phyloP scores from a whole-genome alignment of 2,329 filamentous ascomycete genomes.

The Ophiostoma sp. region DNA sequence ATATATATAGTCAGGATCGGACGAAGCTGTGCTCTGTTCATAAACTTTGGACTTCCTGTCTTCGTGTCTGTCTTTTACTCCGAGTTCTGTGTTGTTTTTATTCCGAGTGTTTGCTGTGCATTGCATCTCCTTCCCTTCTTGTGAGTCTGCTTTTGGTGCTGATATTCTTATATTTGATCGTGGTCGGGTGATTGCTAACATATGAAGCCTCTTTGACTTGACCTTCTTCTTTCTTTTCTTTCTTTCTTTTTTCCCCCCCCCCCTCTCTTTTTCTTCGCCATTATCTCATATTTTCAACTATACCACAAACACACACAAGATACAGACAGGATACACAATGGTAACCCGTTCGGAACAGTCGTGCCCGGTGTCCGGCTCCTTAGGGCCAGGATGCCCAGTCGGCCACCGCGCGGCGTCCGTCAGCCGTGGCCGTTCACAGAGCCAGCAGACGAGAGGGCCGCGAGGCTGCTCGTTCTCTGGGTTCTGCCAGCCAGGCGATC shows the following conservation, averaged over 20 bases:
- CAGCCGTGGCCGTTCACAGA: constrained; percentile 7
- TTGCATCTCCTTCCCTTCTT: too few relatives aligned
- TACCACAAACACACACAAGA: neutral
- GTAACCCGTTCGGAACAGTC: neutral
- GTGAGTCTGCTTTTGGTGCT: too few relatives aligned
- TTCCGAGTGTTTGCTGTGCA: too few relatives aligned
- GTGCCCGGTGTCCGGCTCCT: constrained; percentile 1
- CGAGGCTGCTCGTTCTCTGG: constrained; percentile 6
- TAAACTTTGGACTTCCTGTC: too few relatives aligned
- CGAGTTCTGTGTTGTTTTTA: too few relatives aligned
- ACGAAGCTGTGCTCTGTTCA: too few relatives aligned
- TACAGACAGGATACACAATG: neutral
- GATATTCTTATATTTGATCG: too few relatives aligned
- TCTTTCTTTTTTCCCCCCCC: neutral
- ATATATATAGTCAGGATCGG: too few relatives aligned
- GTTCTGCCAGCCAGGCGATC: constrained; percentile 5
- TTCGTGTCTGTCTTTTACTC: too few relatives aligned
- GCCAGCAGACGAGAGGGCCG: constrained; percentile 3
- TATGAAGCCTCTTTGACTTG: neutral
- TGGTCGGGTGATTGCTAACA: too few relatives aligned
- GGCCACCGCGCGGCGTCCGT: constrained; percentile 1
- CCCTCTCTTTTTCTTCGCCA: neutral
- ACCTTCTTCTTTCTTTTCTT: neutral
- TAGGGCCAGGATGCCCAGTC: constrained; percentile 5
- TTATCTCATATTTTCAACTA: neutral